Base-by-base conservation (phyloP, 305 asterid genomes). In the Plantago lanceolata region DNA sequence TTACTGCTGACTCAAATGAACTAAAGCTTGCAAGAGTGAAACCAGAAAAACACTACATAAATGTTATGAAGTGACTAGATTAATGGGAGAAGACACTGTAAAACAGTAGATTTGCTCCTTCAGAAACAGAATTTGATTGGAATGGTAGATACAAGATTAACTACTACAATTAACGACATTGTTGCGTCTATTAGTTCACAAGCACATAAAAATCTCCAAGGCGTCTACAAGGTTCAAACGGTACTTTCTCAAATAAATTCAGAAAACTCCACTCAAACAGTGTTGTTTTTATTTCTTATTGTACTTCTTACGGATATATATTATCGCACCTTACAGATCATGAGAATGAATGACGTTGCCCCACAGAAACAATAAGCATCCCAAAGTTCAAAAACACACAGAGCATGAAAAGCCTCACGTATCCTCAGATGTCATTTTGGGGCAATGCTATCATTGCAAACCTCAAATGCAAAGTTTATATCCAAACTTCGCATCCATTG, bases 381-480 rank as follows among this genome's bases (percentile, higher is more conserved):
- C 45, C 45, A 40, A 40, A 0, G 15, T 40, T 40, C 45, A 40
- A 40, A 35, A 51, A 20, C 57, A 51, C 13, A 19, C 57, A 51
- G 5, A 51, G 28, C 31, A 5, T 19, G 37, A 54, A 44, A 19
- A 15, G 19, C 29, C 49, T 49, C 57, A 33, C 3, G 58, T 37
- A 13, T 55, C 18, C n/a, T 64, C 17, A 47, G 13, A 19, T 40
- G 57, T 53, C 19, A 40, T 64, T 8, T 61, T 19, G 19, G 60
- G 21, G 43, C 9, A 51, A 16, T n/a, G 31, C 47, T 53, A 53
- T 18, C n/a, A 21, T 7, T 8, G 21, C 24, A 51, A 19, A 20
- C 28, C 15, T 29, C 19, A 53, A 11, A 19, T 51, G 9, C 29
- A 21, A 19, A 19, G 57, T 19, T 20, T 3, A 16, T n/a, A 12